Percentiles rank a stretch among this genome's conserved stretches.
These are phyloP conservation scores for Nemania sp. DNA, from an alignment of 2,329 filamentous ascomycete genomes.

Conservation along the genomic window DNA sequence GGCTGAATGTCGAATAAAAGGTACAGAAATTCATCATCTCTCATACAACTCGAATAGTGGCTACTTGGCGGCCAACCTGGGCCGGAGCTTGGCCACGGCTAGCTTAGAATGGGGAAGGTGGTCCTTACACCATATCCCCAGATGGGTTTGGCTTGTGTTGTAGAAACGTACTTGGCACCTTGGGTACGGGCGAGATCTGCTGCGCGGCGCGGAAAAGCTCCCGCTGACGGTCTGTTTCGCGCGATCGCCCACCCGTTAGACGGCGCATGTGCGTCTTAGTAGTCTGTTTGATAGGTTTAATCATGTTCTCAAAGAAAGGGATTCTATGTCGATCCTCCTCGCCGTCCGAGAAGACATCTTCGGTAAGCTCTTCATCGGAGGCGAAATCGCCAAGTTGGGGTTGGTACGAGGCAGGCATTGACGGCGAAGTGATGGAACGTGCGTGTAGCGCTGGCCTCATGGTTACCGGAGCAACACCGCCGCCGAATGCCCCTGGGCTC, in stretches of 20 bases:
- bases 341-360: conserved; percentile 83
- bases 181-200: conserved; percentile 57
- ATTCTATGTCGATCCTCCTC: conserved; percentile 64
- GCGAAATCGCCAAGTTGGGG: conserved; percentile 70
- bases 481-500: conserved; percentile 70
- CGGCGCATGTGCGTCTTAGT: conserved; percentile 71
- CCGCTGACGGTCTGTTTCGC: conserved; percentile 54
- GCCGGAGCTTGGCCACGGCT: background rate
- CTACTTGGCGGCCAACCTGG: background rate
- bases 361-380: conserved; percentile 80
- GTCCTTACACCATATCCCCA: conserved; percentile 43
- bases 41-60: conserved; percentile 20
- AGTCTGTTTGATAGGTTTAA: conserved; percentile 68
- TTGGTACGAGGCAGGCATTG: conserved; percentile 67
- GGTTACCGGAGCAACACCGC: conserved; percentile 47
- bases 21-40: conserved; percentile 23
- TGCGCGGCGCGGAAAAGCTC: conserved; percentile 52
- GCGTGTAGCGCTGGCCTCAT: conserved; percentile 78
- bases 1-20: background rate
- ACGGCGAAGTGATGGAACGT: conserved; percentile 87
- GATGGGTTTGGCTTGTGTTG: conserved; percentile 47
- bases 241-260: conserved; percentile 67
- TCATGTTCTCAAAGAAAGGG: conserved; percentile 68
- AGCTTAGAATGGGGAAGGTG: background rate
- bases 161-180: conserved; percentile 53